Evolutionary conservation across 768 basidiomycete genomes (phyloP), one percentile per base, ranked within the genome.

Genomic region (Leccinum ochraceum): DNA sequence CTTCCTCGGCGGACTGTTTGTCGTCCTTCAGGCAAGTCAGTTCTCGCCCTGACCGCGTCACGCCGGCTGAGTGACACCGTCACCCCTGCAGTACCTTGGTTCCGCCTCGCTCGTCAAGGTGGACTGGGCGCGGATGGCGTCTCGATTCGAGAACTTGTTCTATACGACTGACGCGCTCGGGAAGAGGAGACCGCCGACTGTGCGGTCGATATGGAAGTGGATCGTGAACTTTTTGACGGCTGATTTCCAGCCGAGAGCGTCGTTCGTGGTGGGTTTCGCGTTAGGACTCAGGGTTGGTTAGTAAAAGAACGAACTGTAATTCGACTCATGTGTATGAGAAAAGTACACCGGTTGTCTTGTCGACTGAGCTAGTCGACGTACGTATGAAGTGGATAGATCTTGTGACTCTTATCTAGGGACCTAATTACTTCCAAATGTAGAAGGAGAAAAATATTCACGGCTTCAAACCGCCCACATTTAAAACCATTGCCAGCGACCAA

Each of bases 171-270:
- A 92, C 51, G 76, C 79, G 7, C 72, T 78, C 0, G 89, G 88
- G 2, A 71, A 70, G 10, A 80, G 70, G 61, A 81, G 75, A 54
- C 81, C 92, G 3, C 89, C 91, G 2, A 92, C 84, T 4, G 73
- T 92, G 56, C 71, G 72, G 20, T 83, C 86, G 3, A 68, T 90
- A 26, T 92, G 89, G 83, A 80, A 70, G 42, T 86, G 87, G 82
- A 65, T 87, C 24, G 73, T 90, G 24, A 79, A 92, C 74, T 97
- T 98, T 77, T 76, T 98, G 73, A 92, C 90, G 0, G 91, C 94
- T 7, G 93, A 97, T 71, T 95, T 98, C 75, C 95, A 94, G 69
- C 90, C 88, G 49, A 78, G 95, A 62, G 95, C 94, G 2, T 88
- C 90, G 14, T 97, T 97, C 75, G 67, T 94, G 36, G 93, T 87